Evolutionary conservation across 495 filamentous ascomycete genomes (phyloP).

Genomic region (Penicillium desertorum): DNA sequence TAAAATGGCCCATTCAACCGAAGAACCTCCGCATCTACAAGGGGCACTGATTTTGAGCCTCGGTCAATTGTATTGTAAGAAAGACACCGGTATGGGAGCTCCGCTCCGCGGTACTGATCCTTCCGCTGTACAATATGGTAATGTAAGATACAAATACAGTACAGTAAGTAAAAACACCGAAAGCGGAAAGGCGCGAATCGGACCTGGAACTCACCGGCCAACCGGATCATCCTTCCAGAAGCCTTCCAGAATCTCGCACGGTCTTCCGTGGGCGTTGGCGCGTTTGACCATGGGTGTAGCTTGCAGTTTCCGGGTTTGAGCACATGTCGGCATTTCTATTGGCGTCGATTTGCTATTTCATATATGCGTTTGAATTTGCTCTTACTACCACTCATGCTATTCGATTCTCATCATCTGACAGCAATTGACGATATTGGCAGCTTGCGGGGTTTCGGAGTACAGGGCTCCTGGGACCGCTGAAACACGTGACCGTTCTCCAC

Average conservation of each 20-base stretch:
- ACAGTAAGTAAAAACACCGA: neutral
- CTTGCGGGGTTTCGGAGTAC: slow-evolving; percentile 28
- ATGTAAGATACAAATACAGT: neutral
- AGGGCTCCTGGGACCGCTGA: slow-evolving; percentile 24
- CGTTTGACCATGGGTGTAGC: slow-evolving; percentile 11
- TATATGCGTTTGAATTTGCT: neutral
- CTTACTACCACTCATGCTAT: neutral
- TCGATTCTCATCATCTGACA: neutral
- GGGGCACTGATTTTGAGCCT: neutral
- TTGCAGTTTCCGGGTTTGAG: neutral
- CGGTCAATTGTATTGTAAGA: slow-evolving; percentile 4
- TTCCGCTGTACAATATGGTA: neutral
- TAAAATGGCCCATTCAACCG: no score
- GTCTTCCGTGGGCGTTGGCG: slow-evolving; percentile 9
- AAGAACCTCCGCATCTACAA: neutral
- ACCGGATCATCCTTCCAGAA: slow-evolving; percentile 34
- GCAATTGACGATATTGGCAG: neutral
- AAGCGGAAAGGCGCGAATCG: slow-evolving; percentile 12
- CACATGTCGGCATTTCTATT: slow-evolving; percentile 4
- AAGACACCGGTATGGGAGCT: neutral
- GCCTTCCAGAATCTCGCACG: slow-evolving; percentile 22
- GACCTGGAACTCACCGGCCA: slow-evolving; percentile 11
- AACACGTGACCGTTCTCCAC: slow-evolving; percentile 27
- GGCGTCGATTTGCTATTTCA: neutral
- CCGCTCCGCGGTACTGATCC: neutral